phyloP scores from a whole-genome alignment of 441 rosid species.

The Populus hybrid region DNA sequence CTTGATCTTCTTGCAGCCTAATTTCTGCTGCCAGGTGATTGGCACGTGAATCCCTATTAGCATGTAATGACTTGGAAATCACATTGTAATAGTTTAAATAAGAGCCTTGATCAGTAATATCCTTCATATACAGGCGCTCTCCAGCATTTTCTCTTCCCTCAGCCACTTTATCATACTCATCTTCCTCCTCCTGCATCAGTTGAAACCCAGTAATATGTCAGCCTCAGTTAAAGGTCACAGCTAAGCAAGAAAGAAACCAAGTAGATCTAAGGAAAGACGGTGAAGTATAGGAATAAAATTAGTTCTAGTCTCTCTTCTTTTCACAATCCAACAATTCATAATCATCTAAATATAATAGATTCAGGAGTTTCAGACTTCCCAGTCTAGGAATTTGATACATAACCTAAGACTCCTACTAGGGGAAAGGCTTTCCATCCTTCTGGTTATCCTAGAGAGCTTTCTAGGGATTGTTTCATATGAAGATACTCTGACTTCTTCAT shows the following conservation, averaged over 20 bases:
- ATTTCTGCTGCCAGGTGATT: constrained; percentile 59
- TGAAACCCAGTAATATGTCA: background rate
- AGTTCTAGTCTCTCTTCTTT: background rate
- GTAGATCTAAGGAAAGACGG: background rate
- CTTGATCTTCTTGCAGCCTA: constrained; percentile 73
- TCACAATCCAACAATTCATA: background rate
- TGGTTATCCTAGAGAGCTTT: background rate
- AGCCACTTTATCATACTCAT: constrained; percentile 71
- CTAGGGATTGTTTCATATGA: background rate
- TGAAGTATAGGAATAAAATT: background rate
- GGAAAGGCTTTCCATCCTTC: background rate
- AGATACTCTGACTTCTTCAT: background rate
- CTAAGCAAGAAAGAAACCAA: background rate
- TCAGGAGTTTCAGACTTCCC: background rate
- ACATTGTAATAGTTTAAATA: constrained; percentile 32
- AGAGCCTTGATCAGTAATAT: constrained; percentile 46
- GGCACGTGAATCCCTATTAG: constrained; percentile 65
- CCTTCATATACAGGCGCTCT: constrained; percentile 50
- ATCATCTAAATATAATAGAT: background rate
- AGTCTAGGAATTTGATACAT: background rate
- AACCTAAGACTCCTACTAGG: background rate
- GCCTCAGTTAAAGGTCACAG: background rate
- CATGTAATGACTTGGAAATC: constrained; percentile 26
- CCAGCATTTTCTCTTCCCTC: constrained; percentile 47
- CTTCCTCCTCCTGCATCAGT: constrained; percentile 82